Base-by-base conservation (phyloP, 1,139 yeast genomes). In the Geotrichum phurueaensis region DNA sequence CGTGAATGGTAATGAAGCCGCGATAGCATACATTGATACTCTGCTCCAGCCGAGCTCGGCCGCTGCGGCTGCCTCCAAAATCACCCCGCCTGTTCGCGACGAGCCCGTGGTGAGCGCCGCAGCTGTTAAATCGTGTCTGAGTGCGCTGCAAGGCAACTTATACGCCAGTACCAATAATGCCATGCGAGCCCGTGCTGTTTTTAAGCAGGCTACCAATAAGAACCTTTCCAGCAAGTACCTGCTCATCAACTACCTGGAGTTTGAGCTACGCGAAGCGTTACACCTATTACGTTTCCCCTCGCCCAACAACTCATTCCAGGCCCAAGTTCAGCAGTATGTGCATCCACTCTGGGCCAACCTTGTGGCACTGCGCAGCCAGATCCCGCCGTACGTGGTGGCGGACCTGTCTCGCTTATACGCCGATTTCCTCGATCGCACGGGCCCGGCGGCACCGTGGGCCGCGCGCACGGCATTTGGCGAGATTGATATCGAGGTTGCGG, bases 401-500 rank as follows among this genome's bases (percentile, higher is more conserved):
- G 53, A 54, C 52, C 22, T 50, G 31, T 39, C 56, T 27, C 33
- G 60, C 29, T 31, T 49, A n/a, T 58, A 58, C 50, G 33, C 58
- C 9, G 61, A 58, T n/a, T 58, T 58, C 23, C 33, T 58, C 7
- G 36, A 43, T 20, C 48, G 58, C 20, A 22, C 18, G n/a, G 61
- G 61, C 13, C 61, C 61, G 12, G 58, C 53, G 2, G 47, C 55
- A 5, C 58, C 58, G 10, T 57, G 57, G 58, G 47, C 60, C 13
- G 55, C 57, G 2, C 51, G 57, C 20, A 51, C 61, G 15, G 53
- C 60, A 36, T 54, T 54, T 57, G 60, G 71, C 51, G 67, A 66
- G 27, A 70, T 77, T 1, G 79, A 77, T 57, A 58, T 64, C 10
- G 76, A 75, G 59, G 67, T 70, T 23, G 69, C 71, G 57, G 78